Percentiles rank a stretch among this genome's conserved stretches.
These are phyloP conservation scores for Solanum habrochaites DNA, from an alignment of 257 asterid genomes.

Conservation along the genomic window DNA sequence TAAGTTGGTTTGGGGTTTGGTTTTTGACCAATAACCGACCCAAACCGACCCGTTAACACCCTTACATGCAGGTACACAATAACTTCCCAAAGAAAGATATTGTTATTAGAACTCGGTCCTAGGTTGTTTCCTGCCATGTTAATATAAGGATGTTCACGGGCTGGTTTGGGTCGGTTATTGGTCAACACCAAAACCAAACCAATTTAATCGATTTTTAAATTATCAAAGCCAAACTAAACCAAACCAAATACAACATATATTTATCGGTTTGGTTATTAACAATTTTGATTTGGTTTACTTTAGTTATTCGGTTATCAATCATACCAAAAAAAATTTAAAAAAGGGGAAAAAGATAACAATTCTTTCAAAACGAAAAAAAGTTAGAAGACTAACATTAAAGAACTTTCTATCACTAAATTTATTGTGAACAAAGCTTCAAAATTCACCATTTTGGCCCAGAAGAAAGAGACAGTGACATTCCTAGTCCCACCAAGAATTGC, in stretches of 20 bases:
- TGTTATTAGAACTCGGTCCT: neutral
- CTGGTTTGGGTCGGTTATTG: neutral
- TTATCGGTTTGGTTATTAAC: neutral
- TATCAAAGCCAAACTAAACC: neutral
- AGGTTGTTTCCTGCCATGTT: neutral
- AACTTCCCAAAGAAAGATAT: neutral
- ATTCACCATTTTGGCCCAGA: neutral
- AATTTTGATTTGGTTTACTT: no score
- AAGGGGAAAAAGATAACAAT: neutral
- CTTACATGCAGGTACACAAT: neutral
- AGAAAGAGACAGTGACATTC: neutral
- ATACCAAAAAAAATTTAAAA: no score
- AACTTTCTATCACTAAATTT: no score
- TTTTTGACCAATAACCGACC: no score
- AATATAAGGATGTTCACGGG: neutral
- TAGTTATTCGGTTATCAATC: neutral
- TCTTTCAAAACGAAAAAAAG: neutral
- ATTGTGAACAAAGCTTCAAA: neutral
- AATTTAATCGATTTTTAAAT: neutral
- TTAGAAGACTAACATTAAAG: neutral
- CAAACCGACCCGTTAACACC: no score
- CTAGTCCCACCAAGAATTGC: neutral
- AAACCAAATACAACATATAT: neutral
- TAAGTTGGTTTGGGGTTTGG: no score
- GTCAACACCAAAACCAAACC: neutral